phyloP scores from a whole-genome alignment of 805 yeast species.

The Yamadazyma endophytica region DNA sequence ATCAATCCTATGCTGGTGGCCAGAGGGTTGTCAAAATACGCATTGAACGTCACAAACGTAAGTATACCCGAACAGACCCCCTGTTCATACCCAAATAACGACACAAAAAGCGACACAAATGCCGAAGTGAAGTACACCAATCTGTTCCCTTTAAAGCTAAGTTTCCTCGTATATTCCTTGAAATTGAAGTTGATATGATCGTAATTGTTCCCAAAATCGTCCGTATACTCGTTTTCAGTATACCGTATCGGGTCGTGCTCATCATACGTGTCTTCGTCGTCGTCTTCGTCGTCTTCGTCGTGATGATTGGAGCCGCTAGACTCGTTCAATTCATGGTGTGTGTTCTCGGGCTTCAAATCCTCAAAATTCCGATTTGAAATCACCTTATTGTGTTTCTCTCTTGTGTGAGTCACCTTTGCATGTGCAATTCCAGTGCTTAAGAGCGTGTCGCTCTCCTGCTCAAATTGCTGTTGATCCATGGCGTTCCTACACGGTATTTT shows the following conservation, averaged over 20 bases:
- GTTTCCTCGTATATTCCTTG: constrained; percentile 24
- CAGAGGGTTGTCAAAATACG: constrained; percentile 68
- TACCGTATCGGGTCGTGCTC: constrained; percentile 14
- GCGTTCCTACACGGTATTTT: too few species aligned
- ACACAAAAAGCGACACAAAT: constrained; percentile 40
- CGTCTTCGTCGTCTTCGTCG: constrained; percentile 6
- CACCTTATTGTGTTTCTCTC: constrained; percentile 5
- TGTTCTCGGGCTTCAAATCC: constrained; percentile 8
- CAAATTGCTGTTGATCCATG: too few species aligned
- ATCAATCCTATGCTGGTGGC: constrained; percentile 77
- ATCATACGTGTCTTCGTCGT: constrained; percentile 12
- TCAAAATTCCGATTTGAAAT: constrained; percentile 11
- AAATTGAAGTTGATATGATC: constrained; percentile 34
- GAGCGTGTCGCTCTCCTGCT: neutral
- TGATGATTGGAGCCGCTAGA: constrained; percentile 2
- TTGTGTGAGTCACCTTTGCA: neutral
- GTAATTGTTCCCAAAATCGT: constrained; percentile 32
- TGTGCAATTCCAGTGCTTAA: neutral
- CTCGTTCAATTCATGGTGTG: constrained; percentile 7
- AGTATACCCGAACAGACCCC: constrained; percentile 89
- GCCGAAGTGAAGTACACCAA: constrained; percentile 43
- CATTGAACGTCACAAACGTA: constrained; percentile 65
- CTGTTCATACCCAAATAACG: constrained; percentile 44
- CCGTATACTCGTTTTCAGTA: constrained; percentile 14
- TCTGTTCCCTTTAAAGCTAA: constrained; percentile 34